Evolutionary conservation across 768 basidiomycete genomes (phyloP), one percentile per base, ranked within the genome.

Genomic region (Boletus speciosus): DNA sequence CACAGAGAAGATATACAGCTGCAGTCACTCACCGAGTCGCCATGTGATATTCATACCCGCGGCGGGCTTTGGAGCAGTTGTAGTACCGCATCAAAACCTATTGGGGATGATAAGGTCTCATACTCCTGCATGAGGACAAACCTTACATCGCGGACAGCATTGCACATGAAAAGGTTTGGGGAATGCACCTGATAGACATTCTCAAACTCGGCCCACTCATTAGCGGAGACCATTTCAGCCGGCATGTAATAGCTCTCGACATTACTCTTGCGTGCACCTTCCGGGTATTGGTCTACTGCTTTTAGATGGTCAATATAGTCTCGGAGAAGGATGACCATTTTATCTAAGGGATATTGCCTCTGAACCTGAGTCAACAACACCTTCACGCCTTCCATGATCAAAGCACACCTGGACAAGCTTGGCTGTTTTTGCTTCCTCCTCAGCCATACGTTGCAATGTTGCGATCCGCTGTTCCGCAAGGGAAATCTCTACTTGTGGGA

Each of bases 111-210:
- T 53, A 9, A 44, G 47, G 12, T 35, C 10, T 48, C 15, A 14
- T 27, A 35, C n/a, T 34, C 23, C n/a, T 56, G 34, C 35, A 29
- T 9, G 27, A 47, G 47, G 23, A 44, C 4, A 37, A 37, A 29
- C 73, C 86, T 63, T 61, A 94, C 90, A 69, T 95, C 88, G 57
- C 93, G 84, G 31, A 86, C 82, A 25, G 82, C 78, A 63, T 83
- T 84, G 61, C 85, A 86, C 74, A 93, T 76, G 61, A 84, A 85
- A 43, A 96, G 78, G 45, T 83, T 86, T 1, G 93, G 94, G 56
- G 83, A 88, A 70, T 97, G 93, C 15, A 93, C 79, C 64, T 96
- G 90, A 65, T 94, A 92, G 25, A 94, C 92, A 62, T 95, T 90
- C 65, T 90, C 86, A 71, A 96, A 98, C 55, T 85, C 82, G 2